These are phyloP conservation scores for Podosphaera fusca DNA, from an alignment of 2,329 filamentous ascomycete genomes.

Conservation along the genomic window DNA sequence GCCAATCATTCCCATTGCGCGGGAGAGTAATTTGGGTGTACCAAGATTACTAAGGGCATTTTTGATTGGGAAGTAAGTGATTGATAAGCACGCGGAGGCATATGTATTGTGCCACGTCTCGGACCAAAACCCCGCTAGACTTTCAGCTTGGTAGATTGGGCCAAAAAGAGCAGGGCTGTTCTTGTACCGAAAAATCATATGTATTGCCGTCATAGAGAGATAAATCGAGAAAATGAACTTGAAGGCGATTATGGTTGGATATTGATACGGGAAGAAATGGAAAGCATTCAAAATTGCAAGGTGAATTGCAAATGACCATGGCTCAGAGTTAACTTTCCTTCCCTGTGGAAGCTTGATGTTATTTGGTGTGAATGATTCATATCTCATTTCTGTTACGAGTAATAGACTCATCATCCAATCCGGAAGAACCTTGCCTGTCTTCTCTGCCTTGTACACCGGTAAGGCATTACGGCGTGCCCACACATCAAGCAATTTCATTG, in stretches of 20 bases:
- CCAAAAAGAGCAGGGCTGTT: conserved; percentile 19
- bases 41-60: conserved; percentile 14
- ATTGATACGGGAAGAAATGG: conserved; percentile 17
- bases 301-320: conserved; percentile 17
- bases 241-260: conserved; percentile 17
- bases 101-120: conserved; percentile 22
- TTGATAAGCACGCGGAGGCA: conserved; percentile 18
- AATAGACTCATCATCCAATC: conserved; percentile 16
- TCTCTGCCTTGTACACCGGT: conserved; percentile 15
- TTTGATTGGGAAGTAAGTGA: conserved; percentile 19
- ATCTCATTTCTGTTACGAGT: conserved; percentile 19
- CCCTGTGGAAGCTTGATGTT: conserved; percentile 15
- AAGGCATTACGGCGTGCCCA: conserved; percentile 16
- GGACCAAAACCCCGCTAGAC: conserved; percentile 19
- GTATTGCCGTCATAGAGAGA: conserved; percentile 19
- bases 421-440: conserved; percentile 8
- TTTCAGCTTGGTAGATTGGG: conserved; percentile 18
- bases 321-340: conserved; percentile 18
- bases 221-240: conserved; percentile 20
- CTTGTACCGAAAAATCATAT: conserved; percentile 18
- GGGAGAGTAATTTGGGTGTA: conserved; percentile 15
- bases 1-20: conserved; percentile 17
- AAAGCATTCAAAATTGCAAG: conserved; percentile 15
- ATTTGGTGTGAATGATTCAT: conserved; percentile 22
- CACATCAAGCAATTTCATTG: conserved; percentile 21